Percentiles rank a stretch among this genome's conserved stretches.
phyloP scores from a whole-genome alignment of 768 basidiomycete genomes.

The Suillus bovinus region DNA sequence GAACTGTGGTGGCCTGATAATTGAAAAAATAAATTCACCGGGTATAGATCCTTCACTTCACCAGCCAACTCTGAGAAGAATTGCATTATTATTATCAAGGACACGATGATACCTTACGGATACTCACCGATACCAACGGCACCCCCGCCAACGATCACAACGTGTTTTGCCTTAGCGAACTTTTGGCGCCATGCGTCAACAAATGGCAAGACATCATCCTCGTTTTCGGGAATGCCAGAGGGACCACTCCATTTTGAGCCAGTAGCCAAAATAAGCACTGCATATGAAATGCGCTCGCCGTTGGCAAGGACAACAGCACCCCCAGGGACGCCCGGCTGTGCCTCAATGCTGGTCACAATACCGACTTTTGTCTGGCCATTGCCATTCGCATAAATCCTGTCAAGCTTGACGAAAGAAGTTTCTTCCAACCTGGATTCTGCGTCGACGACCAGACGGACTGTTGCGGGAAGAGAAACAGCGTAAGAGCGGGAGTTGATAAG shows the following conservation, averaged over 20 bases:
- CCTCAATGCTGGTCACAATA: slow-evolving; percentile 41
- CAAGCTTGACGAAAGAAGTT: slow-evolving; percentile 48
- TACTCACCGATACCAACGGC: slow-evolving; percentile 51
- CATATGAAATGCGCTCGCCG: slow-evolving; percentile 52
- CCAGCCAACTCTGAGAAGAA: slow-evolving; percentile 41
- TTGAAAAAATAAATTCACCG: slow-evolving; percentile 28
- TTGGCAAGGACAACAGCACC: slow-evolving; percentile 51
- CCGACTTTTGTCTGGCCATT: slow-evolving; percentile 43
- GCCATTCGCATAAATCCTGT: slow-evolving; percentile 46
- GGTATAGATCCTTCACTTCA: slow-evolving; percentile 44
- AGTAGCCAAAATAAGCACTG: slow-evolving; percentile 58
- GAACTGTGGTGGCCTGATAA: background rate
- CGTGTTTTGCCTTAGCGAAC: slow-evolving; percentile 37
- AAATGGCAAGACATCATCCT: slow-evolving; percentile 30
- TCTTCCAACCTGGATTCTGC: slow-evolving; percentile 39
- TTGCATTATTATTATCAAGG: slow-evolving; percentile 11
- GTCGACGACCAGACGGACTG: slow-evolving; percentile 52
- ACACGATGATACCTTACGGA: background rate
- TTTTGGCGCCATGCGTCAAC: slow-evolving; percentile 31
- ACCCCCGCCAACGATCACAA: slow-evolving; percentile 58
- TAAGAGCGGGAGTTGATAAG: slow-evolving; percentile 56
- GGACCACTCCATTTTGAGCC: slow-evolving; percentile 58
- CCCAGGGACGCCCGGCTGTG: slow-evolving; percentile 30
- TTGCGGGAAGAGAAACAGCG: slow-evolving; percentile 49
- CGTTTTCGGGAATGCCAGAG: slow-evolving; percentile 41